Evolutionary conservation across 2,329 filamentous ascomycete species (phyloP), one percentile per base, ranked within the genome.

Genomic region (Tolypocladium tropicale): DNA sequence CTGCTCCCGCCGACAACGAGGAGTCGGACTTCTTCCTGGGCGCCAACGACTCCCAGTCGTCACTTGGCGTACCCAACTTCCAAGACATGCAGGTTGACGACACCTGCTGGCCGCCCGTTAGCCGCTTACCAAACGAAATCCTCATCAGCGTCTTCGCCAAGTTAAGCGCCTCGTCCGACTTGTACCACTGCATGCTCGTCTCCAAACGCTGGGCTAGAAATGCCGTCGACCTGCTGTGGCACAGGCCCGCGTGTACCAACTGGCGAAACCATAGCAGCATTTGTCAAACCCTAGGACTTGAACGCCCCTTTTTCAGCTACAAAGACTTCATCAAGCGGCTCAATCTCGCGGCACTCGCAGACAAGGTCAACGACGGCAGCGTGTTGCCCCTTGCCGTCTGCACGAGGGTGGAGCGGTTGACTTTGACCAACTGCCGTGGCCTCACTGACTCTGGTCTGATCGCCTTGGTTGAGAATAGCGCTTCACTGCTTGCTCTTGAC

Each of bases 191-290:
- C 72, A 92, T 97, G 89, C 78, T 94, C 61, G 92, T 96, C n/a
- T 96, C 87, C 67, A 92, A 91, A 72, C 84, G 87, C 60, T 99
- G 94, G 94, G 89, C 94, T 32, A 80, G 88, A 60, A 96, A 96
- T 68, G 87, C 89, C 53, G 94, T 97, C 62, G 93, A 94, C 60
- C 81, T 96, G 61, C 79, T 99, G 25, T 99, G 94, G 94, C 92
- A 96, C 71, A 83, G 94, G 41, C 94, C 94, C 1, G 85, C 90
- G 32, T 97, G 94, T 74, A 91, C 88, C 65, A 90, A 85, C 64
- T 96, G 90, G 88, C 73, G 79, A 14, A 91, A 91, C 67, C 84
- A 96, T 64, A 78, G 84, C 65, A 86, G 77, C 62, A 94, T 99
- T 62, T 92, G 91, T 67, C 78, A 81, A 57, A 92, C 93, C 1